These are phyloP conservation scores for Capronia americana DNA, from an alignment of 2,329 filamentous ascomycete species.

Conservation along the genomic window DNA sequence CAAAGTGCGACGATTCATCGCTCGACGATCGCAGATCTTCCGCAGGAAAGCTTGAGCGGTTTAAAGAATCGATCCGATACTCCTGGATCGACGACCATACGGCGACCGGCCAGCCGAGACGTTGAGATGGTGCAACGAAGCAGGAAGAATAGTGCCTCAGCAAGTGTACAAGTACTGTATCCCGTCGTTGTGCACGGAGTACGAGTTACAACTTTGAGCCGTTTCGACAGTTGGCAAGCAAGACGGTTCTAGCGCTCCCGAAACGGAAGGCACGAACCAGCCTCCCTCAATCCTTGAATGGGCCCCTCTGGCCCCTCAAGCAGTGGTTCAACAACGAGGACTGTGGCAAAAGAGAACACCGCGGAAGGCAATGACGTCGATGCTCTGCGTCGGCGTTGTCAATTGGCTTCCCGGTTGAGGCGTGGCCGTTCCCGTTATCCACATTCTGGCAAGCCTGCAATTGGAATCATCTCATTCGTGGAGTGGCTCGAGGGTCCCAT, in stretches of 20 bases:
- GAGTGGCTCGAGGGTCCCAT: not conserved
- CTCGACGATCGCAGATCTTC: not conserved
- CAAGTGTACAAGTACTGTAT: not conserved
- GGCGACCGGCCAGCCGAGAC: not conserved
- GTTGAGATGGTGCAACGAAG: not conserved
- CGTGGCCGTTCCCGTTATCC: not conserved
- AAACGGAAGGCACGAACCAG: not conserved
- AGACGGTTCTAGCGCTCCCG: not conserved
- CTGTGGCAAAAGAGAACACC: not conserved
- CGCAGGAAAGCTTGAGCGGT: constrained; percentile 2
- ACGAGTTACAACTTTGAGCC: not conserved
- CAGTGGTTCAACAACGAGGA: not conserved
- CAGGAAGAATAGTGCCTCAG: not conserved
- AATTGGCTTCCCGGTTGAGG: not conserved
- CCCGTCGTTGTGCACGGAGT: not conserved
- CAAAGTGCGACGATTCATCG: not conserved
- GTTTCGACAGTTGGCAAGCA: not conserved
- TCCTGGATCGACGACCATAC: not conserved
- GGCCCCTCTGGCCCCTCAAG: not conserved
- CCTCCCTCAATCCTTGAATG: not conserved
- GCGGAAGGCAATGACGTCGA: not conserved
- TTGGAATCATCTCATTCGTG: not conserved
- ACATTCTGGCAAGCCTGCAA: not conserved
- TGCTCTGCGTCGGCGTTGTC: not conserved
- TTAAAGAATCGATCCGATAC: not conserved